A percentile compares a stretch with the other conserved stretches of the same genome.
phyloP scores from a whole-genome alignment of 345 rosid species.

The Lagerstroemia speciosa region DNA sequence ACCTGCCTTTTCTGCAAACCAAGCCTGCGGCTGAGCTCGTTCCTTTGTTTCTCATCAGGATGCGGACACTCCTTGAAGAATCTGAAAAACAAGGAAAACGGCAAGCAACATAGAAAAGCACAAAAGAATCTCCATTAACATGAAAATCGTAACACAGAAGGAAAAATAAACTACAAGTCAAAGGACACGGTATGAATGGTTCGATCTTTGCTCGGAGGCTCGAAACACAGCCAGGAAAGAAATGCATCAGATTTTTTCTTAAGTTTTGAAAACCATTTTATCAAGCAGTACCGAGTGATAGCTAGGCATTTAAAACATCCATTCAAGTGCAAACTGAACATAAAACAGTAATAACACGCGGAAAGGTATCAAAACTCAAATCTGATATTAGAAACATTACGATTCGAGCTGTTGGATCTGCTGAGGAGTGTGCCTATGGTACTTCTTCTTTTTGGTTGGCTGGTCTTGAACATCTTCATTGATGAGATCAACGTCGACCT shows the following conservation, averaged over 20 bases:
- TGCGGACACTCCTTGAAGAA: constrained; percentile 63
- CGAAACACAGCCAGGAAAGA: no score
- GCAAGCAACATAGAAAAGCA: neutral
- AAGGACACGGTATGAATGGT: no score
- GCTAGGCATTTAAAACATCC: neutral
- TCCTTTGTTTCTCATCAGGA: constrained; percentile 63
- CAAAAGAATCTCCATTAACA: no score
- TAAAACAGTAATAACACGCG: neutral
- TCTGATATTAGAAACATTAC: constrained; percentile 20
- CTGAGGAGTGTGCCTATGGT: constrained; percentile 58
- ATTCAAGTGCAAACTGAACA: neutral
- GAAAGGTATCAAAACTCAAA: neutral
- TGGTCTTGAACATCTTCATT: constrained; percentile 21
- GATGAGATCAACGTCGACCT: constrained; percentile 37
- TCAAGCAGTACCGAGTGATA: no score
- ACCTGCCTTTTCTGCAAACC: constrained; percentile 47
- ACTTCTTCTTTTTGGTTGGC: constrained; percentile 41
- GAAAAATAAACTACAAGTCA: no score
- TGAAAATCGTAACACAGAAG: no score
- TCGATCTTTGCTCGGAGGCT: no score
- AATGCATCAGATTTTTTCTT: no score
- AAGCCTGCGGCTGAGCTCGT: constrained; percentile 45
- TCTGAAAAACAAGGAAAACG: constrained; percentile 13
- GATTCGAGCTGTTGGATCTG: constrained; percentile 77
- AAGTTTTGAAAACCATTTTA: no score